Conservation (phyloP, 495 filamentous ascomycete species). For the Elaphomyces granulatus region DNA sequence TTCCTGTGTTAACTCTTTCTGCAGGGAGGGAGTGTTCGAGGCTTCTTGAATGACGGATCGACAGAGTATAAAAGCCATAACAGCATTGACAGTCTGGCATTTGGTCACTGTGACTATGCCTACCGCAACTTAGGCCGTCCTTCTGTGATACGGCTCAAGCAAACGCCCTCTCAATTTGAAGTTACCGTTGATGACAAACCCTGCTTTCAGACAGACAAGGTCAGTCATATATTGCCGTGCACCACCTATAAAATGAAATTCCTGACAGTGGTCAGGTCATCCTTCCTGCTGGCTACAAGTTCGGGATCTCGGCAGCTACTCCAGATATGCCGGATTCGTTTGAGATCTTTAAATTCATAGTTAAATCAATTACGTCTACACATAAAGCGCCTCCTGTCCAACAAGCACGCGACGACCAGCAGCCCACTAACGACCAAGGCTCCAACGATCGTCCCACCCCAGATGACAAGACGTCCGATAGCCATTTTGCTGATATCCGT, state of each 20-base stretch:
- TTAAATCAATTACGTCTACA: conserved; percentile 33
- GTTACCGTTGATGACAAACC: conserved; percentile 68
- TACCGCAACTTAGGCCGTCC: conserved; percentile 88
- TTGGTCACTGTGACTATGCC: conserved; percentile 79
- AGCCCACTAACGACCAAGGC: conserved; percentile 12
- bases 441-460: conserved; percentile 30
- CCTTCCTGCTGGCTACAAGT: conserved; percentile 68
- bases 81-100: conserved; percentile 72
- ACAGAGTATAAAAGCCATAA: conserved; percentile 66
- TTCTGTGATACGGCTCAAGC: conserved; percentile 58
- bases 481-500: conserved; percentile 67
- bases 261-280: conserved; percentile 31
- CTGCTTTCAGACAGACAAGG: conserved; percentile 75
- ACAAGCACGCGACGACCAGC: conserved; percentile 14
- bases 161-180: conserved; percentile 45
- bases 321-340: conserved; percentile 89
- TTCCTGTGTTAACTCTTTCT: conserved; percentile 5
- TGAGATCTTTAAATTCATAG: conserved; percentile 76
- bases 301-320: conserved; percentile 76
- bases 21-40: conserved; percentile 66
- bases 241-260: conserved; percentile 1
- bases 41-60: conserved; percentile 86
- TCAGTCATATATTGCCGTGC: conserved; percentile 12
- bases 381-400: conserved; percentile 3
- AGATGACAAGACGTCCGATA: conserved; percentile 31